Conservation (phyloP, 169 alveolate species). For the Perkinsus chesapeaki region DNA sequence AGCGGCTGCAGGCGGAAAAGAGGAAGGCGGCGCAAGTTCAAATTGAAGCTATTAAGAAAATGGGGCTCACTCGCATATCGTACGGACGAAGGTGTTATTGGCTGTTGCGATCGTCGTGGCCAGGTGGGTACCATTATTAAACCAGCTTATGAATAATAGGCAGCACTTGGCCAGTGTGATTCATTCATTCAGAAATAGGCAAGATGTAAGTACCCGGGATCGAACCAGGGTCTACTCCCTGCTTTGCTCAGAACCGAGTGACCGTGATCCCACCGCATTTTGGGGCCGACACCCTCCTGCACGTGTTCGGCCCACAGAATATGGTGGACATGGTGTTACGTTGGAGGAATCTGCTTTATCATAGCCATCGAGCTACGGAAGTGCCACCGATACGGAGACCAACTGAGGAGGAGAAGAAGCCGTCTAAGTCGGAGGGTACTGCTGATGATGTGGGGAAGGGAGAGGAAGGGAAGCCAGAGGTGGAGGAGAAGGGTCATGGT, state of each 20-base stretch:
- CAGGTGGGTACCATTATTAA: neutral
- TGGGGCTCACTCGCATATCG: neutral
- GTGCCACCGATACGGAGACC: neutral
- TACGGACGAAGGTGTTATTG: neutral
- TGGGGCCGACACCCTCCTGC: neutral
- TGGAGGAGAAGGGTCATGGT: neutral
- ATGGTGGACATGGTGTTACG: neutral
- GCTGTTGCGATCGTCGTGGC: neutral
- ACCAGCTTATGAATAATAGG: neutral
- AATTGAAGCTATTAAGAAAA: neutral
- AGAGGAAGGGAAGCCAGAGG: neutral
- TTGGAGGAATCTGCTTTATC: neutral
- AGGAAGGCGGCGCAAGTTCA: neutral
- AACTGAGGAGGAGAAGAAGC: neutral
- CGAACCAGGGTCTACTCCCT: neutral
- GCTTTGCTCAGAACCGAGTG: neutral
- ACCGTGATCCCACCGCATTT: neutral
- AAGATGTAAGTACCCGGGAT: neutral
- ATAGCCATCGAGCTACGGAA: neutral
- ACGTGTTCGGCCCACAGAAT: neutral
- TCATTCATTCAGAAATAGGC: neutral
- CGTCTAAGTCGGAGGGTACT: neutral
- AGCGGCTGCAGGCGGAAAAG: neutral
- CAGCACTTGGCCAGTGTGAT: neutral
- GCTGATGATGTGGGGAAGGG: neutral